Percentiles rank a stretch among this genome's conserved stretches.
These are phyloP conservation scores for Mycocalia duriaeana DNA, from an alignment of 1,284 basidiomycete species.

Conservation along the genomic window DNA sequence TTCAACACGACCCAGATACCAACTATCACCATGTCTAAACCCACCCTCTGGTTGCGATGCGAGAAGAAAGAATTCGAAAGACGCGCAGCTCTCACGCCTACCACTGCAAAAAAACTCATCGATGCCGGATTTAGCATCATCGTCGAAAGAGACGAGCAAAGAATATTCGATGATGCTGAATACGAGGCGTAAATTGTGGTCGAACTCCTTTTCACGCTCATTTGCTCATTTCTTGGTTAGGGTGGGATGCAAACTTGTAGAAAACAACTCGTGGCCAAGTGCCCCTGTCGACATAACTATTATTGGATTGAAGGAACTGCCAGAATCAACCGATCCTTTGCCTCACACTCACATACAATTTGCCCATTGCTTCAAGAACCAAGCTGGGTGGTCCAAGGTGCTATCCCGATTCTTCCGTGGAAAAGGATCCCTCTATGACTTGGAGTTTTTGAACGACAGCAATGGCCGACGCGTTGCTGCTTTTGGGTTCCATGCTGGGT, in stretches of 20 bases:
- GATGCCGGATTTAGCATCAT: conserved; percentile 88
- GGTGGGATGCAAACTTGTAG: conserved; percentile 80
- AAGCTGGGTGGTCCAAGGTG: conserved; percentile 89
- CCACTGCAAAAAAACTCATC: conserved; percentile 87
- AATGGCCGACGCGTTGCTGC: conserved; percentile 92
- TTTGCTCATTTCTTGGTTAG: conserved; percentile 10
- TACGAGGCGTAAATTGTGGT: conserved; percentile 77
- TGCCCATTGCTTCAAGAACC: conserved; percentile 97
- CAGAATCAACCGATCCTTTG: conserved; percentile 75
- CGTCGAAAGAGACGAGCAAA: conserved; percentile 91
- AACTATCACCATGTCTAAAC: conserved; percentile 25
- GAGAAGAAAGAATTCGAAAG: conserved; percentile 94
- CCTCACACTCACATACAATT: conserved; percentile 98
- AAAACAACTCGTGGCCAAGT: conserved; percentile 86
- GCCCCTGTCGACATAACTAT: conserved; percentile 79
- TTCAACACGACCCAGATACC: background rate
- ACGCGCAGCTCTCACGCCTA: conserved; percentile 90
- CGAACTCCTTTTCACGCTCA: background rate
- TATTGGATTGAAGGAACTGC: conserved; percentile 95
- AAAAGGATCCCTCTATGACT: conserved; percentile 88
- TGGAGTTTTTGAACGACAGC: conserved; percentile 92
- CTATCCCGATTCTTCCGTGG: conserved; percentile 87
- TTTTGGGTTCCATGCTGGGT: conserved; percentile 98
- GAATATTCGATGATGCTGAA: conserved; percentile 94
- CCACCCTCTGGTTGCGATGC: conserved; percentile 82